Evolutionary conservation across 495 filamentous ascomycete genomes (phyloP).

Genomic region (Delitschia confertaspora): DNA sequence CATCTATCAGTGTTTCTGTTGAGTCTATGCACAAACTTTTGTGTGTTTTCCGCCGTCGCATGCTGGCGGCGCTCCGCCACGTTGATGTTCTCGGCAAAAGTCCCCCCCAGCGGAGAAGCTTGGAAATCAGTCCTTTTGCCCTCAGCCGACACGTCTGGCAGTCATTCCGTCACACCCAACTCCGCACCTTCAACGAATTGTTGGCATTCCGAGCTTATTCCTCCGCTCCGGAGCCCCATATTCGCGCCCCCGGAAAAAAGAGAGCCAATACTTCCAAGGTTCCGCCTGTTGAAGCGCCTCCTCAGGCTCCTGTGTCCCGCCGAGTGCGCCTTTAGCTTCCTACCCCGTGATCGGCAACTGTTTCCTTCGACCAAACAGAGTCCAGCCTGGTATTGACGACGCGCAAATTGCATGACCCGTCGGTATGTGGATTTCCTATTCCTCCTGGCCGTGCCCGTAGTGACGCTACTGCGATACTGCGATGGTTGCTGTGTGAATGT

Average conservation of each 20-base stretch:
- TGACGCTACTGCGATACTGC: slow-evolving; percentile 1
- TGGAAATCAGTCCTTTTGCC: slow-evolving; percentile 1
- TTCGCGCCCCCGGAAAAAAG: neutral
- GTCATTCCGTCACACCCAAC: slow-evolving; percentile 1
- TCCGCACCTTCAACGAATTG: slow-evolving; percentile 17
- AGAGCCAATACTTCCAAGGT: neutral
- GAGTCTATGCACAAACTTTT: no score
- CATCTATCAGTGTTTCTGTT: no score
- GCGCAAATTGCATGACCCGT: slow-evolving; percentile 26
- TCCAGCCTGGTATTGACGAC: slow-evolving; percentile 23
- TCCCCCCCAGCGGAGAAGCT: no score
- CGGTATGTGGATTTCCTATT: slow-evolving; percentile 15
- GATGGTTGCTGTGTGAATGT: slow-evolving; percentile 1
- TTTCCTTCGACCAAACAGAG: slow-evolving; percentile 24
- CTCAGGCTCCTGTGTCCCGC: slow-evolving; percentile 8
- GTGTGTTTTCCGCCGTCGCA: no score
- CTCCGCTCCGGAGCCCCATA: slow-evolving; percentile 10
- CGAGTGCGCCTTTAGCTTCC: slow-evolving; percentile 8
- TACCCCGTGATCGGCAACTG: slow-evolving; percentile 20
- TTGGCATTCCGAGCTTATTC: slow-evolving; percentile 26
- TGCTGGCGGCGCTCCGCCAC: neutral
- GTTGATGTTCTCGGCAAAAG: neutral
- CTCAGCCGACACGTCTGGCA: no score
- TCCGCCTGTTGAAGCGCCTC: neutral
- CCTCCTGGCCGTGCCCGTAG: slow-evolving; percentile 1